phyloP scores from a whole-genome alignment of 1,139 yeast species.

The Saccharomyces uvarum region DNA sequence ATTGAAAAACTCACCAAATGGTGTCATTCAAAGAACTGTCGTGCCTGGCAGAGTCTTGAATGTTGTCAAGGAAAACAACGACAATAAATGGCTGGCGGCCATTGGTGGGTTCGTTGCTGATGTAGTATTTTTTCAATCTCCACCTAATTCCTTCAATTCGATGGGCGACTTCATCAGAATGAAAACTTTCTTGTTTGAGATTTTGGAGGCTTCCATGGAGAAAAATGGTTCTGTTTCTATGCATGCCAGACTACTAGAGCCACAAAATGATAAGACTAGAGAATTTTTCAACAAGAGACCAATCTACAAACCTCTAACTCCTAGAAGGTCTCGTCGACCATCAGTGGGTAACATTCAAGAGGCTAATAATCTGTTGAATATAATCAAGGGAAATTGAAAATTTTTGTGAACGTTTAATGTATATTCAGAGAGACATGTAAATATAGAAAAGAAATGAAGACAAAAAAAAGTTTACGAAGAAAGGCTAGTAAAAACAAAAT shows the following conservation, averaged over 20 bases:
- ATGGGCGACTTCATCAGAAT: constrained; percentile 29
- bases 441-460: neutral
- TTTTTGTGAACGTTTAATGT: neutral
- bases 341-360: neutral
- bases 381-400: neutral
- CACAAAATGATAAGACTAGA: neutral
- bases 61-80: constrained; percentile 34
- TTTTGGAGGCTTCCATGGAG: constrained; percentile 24
- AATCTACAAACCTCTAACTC: neutral
- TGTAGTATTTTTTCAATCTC: constrained; percentile 23
- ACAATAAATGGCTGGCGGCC: constrained; percentile 45
- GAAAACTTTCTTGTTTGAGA: constrained; percentile 24
- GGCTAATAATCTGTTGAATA: neutral
- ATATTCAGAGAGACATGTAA: neutral
- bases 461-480: neutral
- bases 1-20: constrained; percentile 66
- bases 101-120: constrained; percentile 66
- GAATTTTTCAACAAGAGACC: neutral
- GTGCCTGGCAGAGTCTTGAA: constrained; percentile 66
- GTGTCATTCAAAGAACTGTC: constrained; percentile 50
- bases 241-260: neutral
- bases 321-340: neutral
- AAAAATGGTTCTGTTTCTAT: constrained; percentile 24
- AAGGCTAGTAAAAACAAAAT: neutral
- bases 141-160: neutral